Evolutionary conservation across 371 early-diverging fungal species (phyloP).

Genomic region (Circinella umbellata): DNA sequence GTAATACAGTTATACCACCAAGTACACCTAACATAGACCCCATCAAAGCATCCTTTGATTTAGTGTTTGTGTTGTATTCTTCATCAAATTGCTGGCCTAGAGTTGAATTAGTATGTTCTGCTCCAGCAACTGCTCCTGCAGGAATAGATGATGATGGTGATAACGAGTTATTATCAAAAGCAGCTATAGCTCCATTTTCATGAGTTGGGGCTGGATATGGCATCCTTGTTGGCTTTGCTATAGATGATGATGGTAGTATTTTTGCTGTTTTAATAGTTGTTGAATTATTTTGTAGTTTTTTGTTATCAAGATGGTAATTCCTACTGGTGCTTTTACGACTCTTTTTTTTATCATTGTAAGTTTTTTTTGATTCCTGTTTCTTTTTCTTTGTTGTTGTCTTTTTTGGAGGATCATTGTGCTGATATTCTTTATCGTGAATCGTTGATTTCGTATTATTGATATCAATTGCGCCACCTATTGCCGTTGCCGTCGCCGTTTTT

Average conservation of each 20-base stretch:
- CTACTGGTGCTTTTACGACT: background rate
- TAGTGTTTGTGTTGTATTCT: background rate
- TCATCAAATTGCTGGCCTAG: background rate
- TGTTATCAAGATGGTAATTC: too few relatives aligned
- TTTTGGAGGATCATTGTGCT: background rate
- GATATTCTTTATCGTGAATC: background rate
- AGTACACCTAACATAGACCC: constrained; percentile 12
- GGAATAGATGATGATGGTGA: background rate
- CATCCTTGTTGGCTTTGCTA: too few relatives aligned
- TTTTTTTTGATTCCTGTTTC: background rate
- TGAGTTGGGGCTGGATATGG: too few relatives aligned
- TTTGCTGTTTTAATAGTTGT: background rate
- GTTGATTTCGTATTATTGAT: too few relatives aligned
- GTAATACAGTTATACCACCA: constrained; percentile 14
- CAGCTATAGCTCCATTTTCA: background rate
- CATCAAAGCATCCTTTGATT: constrained; percentile 7
- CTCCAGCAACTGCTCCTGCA: background rate
- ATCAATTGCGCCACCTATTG: background rate
- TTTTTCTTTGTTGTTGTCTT: background rate
- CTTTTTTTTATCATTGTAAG: background rate
- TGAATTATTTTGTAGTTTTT: background rate
- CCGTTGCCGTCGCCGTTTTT: background rate
- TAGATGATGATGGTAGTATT: background rate
- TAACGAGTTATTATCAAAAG: background rate
- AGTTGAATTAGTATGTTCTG: background rate